A percentile compares a stretch with the other conserved stretches of the same genome.
phyloP scores from a whole-genome alignment of 1,284 basidiomycete species.

The Pseudozyma sp. region DNA sequence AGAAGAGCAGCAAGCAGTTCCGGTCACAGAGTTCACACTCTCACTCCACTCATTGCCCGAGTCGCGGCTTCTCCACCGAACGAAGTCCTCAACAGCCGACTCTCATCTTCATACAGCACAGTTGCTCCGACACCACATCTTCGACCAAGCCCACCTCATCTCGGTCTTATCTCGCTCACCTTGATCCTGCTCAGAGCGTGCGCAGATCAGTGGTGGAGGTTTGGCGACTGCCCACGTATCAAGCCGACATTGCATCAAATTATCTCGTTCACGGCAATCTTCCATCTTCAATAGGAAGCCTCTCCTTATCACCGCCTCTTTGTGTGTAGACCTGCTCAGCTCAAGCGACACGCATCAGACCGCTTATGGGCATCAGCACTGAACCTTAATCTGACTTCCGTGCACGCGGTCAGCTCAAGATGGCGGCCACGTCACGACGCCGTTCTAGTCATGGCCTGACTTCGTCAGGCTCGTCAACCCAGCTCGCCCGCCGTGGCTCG shows the following conservation, averaged over 20 bases:
- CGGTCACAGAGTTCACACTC: no score
- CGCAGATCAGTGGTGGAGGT: background rate
- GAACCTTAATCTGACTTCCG: background rate
- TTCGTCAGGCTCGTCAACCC: constrained; percentile 49
- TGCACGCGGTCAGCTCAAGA: constrained; percentile 19
- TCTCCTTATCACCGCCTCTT: background rate
- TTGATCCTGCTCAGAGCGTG: background rate
- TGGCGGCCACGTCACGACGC: constrained; percentile 43
- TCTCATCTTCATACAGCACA: background rate
- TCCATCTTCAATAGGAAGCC: no score
- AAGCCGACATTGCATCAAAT: no score
- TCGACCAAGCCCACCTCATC: background rate
- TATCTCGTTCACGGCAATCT: no score
- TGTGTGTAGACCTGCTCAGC: background rate
- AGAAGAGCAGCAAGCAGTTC: no score
- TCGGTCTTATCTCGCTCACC: background rate
- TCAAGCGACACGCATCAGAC: background rate
- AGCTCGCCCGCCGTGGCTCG: constrained; percentile 46
- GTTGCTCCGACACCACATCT: background rate
- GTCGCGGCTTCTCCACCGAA: background rate
- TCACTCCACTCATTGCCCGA: background rate
- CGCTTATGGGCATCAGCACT: background rate
- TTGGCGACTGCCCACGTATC: background rate
- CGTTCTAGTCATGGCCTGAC: constrained; percentile 40
- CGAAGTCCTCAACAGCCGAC: background rate